phyloP scores from a whole-genome alignment of 768 basidiomycete species.

The Trametes maxima region DNA sequence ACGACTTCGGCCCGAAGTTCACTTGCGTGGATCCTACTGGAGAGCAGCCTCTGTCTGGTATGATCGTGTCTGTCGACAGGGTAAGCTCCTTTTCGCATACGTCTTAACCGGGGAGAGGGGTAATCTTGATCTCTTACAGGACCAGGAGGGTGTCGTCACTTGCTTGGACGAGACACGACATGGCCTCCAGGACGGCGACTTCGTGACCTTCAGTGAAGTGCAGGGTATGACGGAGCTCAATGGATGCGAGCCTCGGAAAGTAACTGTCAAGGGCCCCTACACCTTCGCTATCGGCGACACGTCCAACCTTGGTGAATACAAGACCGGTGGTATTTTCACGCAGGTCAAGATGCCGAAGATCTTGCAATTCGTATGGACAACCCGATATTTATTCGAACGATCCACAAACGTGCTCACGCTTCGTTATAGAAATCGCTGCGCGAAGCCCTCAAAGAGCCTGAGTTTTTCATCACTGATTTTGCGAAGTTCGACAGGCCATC shows the following conservation, averaged over 20 bases:
- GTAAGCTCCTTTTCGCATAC: slow-evolving; percentile 40
- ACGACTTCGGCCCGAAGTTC: slow-evolving; percentile 95
- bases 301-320: slow-evolving; percentile 72
- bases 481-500: slow-evolving; percentile 94
- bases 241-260: slow-evolving; percentile 86
- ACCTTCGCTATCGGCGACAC: slow-evolving; percentile 97
- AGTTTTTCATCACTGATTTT: slow-evolving; percentile 94
- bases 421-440: slow-evolving; percentile 82
- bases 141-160: slow-evolving; percentile 88
- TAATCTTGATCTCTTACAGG: slow-evolving; percentile 45
- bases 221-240: slow-evolving; percentile 94
- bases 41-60: slow-evolving; percentile 89
- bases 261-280: slow-evolving; percentile 95
- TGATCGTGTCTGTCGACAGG: slow-evolving; percentile 94
- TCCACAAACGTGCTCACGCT: background rate
- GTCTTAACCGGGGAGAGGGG: background rate
- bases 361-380: slow-evolving; percentile 79
- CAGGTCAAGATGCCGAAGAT: slow-evolving; percentile 99
- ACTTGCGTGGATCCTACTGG: slow-evolving; percentile 98
- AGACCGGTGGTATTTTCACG: slow-evolving; percentile 89
- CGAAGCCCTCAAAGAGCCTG: slow-evolving; percentile 80
- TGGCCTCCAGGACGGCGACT: slow-evolving; percentile 98
- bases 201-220: slow-evolving; percentile 94
- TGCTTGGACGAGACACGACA: slow-evolving; percentile 97
- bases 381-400: background rate